Base-by-base conservation (phyloP, 352 stramenopile species). In the Aphanomyces astaci region DNA sequence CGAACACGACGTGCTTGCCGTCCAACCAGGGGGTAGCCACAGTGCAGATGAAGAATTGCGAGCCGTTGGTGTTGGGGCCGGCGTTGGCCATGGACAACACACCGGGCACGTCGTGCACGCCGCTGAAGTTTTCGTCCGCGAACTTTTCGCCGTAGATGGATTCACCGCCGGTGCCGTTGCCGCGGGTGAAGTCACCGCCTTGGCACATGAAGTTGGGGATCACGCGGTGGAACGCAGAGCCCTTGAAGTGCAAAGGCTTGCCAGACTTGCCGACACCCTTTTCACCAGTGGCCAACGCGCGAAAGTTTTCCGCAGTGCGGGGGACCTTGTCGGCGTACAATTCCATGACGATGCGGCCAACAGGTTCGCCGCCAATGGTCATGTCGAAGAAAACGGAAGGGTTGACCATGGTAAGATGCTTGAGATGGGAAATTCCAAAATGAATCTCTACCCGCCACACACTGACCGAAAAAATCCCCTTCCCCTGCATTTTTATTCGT, bases 301-400 rank as follows among this genome's bases (percentile, higher is more conserved):
- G 77, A 71, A 85, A 85, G 74, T 85, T 85, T 66, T 85, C 77
- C 10, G 75, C 75, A 15, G 77, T 86, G 66, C 78, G 83, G 59
- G 85, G 85, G 36, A 94, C 85, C 76, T 89, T 90, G 78, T 95
- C 82, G 43, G 79, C 84, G 72, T 90, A 94, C 68, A 95, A 78
- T 78, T 92, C 84, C 52, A 92, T 86, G 63, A 71, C 75, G 64
- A 99, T 96, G 66, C 96, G 82, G 69, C 96, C 97, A 13, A 81
- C 82, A 55, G 92, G 75, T 59, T 82, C 79, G 48, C 92, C 95
- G 66, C 89, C 95, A 71, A 99, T 90, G 76, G 92, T 90, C 80
- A 99, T 98, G 75, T 99, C 96, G 72, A 99, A 98, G 76, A 98
- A 99, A 33, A 99, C 96, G 46, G 81, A 75, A 43, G 92, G 92